Conservation (phyloP, 495 filamentous ascomycete species). For the Tuber indicum region DNA sequence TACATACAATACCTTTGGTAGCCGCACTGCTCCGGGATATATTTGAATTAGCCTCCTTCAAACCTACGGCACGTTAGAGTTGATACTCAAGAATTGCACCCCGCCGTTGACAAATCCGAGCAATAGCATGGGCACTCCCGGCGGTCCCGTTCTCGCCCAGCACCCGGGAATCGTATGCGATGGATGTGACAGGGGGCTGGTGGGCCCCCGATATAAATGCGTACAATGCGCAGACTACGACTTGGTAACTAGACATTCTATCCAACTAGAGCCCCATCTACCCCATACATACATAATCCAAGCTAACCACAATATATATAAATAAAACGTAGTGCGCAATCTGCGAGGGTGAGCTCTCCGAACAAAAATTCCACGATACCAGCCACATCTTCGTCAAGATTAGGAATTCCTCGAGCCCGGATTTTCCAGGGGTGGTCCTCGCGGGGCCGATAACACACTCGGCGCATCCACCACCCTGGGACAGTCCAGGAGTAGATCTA, state of each 20-base stretch:
- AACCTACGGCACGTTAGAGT: no score
- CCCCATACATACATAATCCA: background rate
- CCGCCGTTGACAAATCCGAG: background rate
- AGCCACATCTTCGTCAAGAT: conserved; percentile 8
- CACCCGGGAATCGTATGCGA: background rate
- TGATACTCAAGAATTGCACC: background rate
- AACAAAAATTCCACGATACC: conserved; percentile 6
- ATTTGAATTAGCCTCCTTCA: background rate
- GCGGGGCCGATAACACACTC: background rate
- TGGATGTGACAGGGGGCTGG: background rate
- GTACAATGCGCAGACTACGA: background rate
- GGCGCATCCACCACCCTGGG: background rate
- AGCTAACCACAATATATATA: background rate
- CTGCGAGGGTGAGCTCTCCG: background rate
- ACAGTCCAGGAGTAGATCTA: background rate
- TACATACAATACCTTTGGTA: background rate
- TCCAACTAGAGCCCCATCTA: background rate
- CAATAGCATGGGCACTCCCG: background rate
- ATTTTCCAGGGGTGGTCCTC: background rate
- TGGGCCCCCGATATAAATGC: background rate
- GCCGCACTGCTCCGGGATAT: background rate
- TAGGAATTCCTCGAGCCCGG: background rate
- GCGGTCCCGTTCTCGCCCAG: background rate
- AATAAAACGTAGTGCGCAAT: background rate
- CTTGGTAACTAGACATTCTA: background rate